phyloP scores from a whole-genome alignment of 331 rosid genomes.

The Stylosanthes scabra region DNA sequence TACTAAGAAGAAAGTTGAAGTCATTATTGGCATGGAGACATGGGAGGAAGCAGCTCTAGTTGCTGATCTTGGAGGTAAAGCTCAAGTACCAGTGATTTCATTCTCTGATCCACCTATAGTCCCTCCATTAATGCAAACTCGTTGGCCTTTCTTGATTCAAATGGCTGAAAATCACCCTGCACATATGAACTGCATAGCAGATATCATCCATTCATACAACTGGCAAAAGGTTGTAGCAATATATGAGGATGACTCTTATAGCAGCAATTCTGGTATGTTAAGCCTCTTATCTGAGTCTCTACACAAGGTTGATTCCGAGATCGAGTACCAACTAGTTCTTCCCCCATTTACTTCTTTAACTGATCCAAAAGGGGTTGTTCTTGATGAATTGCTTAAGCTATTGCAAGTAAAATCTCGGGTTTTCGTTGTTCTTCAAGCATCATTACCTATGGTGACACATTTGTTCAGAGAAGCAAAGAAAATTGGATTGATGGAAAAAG shows the following conservation, averaged over 20 bases:
- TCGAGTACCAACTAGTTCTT: slow-evolving; percentile 57
- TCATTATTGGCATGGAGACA: slow-evolving; percentile 63
- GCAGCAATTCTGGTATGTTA: slow-evolving; percentile 52
- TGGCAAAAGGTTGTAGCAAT: slow-evolving; percentile 61
- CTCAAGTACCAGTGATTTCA: slow-evolving; percentile 58
- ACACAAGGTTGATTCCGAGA: slow-evolving; percentile 44
- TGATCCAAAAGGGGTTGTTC: slow-evolving; percentile 56
- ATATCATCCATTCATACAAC: slow-evolving; percentile 45
- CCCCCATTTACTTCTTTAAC: slow-evolving; percentile 53
- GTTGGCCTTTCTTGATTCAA: slow-evolving; percentile 67
- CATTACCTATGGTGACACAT: slow-evolving; percentile 55
- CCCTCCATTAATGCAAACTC: slow-evolving; percentile 45
- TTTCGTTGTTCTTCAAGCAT: slow-evolving; percentile 61
- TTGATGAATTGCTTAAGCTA: slow-evolving; percentile 51
- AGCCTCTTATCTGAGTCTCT: slow-evolving; percentile 61
- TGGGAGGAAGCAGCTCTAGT: slow-evolving; percentile 68
- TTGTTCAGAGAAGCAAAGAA: slow-evolving; percentile 62
- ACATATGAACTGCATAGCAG: slow-evolving; percentile 64
- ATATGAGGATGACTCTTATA: slow-evolving; percentile 59
- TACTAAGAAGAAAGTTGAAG: slow-evolving; percentile 46
- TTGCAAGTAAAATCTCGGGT: slow-evolving; percentile 49
- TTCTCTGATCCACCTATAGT: slow-evolving; percentile 54
- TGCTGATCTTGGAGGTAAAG: slow-evolving; percentile 50
- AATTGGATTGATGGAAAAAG: slow-evolving; percentile 48
- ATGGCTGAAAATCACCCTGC: slow-evolving; percentile 49